Percentiles rank a stretch among this genome's conserved stretches.
Evolutionary conservation across 257 asterid species (phyloP).

Genomic region (Solanum verrucosum): DNA sequence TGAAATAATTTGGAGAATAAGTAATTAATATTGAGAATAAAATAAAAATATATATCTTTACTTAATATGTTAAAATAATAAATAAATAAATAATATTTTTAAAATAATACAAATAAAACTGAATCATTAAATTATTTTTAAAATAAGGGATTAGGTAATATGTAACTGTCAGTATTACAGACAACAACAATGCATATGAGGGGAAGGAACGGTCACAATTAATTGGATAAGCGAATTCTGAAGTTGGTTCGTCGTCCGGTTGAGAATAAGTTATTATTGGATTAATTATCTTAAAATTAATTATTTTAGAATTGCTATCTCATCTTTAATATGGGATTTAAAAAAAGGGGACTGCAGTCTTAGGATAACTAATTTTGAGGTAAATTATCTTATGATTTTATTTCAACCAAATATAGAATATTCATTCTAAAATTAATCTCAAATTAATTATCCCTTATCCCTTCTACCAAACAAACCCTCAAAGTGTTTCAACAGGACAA

Average conservation of each 20-base stretch:
- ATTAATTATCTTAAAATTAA: no score
- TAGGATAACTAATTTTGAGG: neutral
- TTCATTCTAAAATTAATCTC: neutral
- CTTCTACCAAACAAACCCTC: neutral
- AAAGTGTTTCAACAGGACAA: neutral
- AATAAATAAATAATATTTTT: no score
- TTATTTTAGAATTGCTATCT: no score
- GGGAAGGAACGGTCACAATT: neutral
- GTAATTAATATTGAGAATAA: no score
- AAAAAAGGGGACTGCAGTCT: no score
- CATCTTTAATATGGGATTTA: neutral
- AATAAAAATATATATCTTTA: no score
- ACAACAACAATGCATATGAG: neutral
- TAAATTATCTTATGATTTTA: neutral
- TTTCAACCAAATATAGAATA: neutral
- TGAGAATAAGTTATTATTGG: no score
- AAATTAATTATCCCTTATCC: no score
- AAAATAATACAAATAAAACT: no score
- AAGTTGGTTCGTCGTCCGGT: neutral
- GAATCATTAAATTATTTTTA: no score
- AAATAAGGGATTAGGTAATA: neutral
- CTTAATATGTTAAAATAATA: no score
- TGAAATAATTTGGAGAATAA: no score
- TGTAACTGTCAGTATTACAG: neutral
- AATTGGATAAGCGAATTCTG: neutral